Percentiles rank a stretch among this genome's conserved stretches.
Conservation (phyloP, 176 grass and related monocot genomes). For the Hordeum vulgare region MorexV3_pseudomolecules_assembly NC_058521.1:423409092-423409591, state of each 20-base stretch:
- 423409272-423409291: background rate
- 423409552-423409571: constrained; percentile 85
- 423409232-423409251: background rate
- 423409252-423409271: background rate
- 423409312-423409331: background rate
- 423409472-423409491: background rate
- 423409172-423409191: background rate
- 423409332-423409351: background rate
- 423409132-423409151: background rate
- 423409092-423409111: background rate
- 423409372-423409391: background rate
- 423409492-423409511: constrained; percentile 14
- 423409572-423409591: constrained; percentile 95
- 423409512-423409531: constrained; percentile 44
- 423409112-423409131: background rate
- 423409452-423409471: constrained; percentile 1
- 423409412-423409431: background rate
- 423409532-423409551: constrained; percentile 75
- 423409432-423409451: background rate
- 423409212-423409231: background rate
- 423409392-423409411: background rate
- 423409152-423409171: background rate
- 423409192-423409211: background rate
- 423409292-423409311: background rate
- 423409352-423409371: background rate